These are phyloP conservation scores for Forsythia viridissima DNA, from an alignment of 257 asterid genomes.

Conservation along the genomic window DNA sequence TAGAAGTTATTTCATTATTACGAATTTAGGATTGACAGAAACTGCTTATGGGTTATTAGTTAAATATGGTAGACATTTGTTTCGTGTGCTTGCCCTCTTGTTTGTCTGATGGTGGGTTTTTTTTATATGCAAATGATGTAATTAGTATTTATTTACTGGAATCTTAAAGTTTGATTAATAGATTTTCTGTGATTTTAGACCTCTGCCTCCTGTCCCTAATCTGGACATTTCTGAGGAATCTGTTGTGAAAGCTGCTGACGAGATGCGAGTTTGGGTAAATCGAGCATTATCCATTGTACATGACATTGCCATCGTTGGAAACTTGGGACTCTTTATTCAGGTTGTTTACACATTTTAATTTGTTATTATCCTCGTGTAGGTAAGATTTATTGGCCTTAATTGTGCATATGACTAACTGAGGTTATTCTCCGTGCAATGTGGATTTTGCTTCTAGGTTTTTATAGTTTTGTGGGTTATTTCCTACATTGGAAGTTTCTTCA, in stretches of 20 bases:
- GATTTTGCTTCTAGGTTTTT: conserved; percentile 63
- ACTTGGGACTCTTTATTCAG: conserved; percentile 60
- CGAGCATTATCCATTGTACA: conserved; percentile 58
- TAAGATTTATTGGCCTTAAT: conserved; percentile 10
- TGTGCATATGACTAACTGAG: conserved; percentile 16
- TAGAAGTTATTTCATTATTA: not conserved
- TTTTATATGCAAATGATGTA: not conserved
- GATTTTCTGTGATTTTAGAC: conserved; percentile 49
- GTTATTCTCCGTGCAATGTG: not conserved
- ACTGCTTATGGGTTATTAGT: not conserved
- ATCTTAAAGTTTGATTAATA: conserved; percentile 12
- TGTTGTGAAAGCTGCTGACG: conserved; percentile 72
- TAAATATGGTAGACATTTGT: not conserved
- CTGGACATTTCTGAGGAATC: conserved; percentile 78
- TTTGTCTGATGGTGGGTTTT: not conserved
- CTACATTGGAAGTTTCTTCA: conserved; percentile 76
- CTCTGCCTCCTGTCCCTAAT: conserved; percentile 94
- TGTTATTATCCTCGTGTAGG: conserved; percentile 11
- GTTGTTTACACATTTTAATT: conserved; percentile 35
- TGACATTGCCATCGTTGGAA: conserved; percentile 73
- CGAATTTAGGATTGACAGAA: conserved; percentile 8
- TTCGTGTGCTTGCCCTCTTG: not conserved
- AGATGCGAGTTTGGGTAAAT: conserved; percentile 70
- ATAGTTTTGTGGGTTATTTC: conserved; percentile 63
- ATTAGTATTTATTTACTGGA: conserved; percentile 3